Evolutionary conservation across 306 rosid species (phyloP), one percentile per base, ranked within the genome.

Genomic region (Argentina anserina): DNA sequence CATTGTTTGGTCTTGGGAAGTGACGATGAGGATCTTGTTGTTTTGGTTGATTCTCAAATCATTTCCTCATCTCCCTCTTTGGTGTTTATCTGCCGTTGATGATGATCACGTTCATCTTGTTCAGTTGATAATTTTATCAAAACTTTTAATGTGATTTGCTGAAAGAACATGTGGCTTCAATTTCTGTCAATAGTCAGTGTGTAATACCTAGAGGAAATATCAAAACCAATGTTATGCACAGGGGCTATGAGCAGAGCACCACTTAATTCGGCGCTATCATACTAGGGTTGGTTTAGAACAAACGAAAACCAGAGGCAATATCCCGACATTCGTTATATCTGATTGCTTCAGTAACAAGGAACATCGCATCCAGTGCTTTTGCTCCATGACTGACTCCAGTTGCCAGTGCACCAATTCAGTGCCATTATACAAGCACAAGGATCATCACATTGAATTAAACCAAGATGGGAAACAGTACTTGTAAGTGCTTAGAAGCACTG

Each of bases 1-100:
- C 74, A 37, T 62, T 55, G 50, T 28, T 53, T 74, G 47, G 39
- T 63, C 47, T 7, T 39, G 14, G 78, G 68, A 23, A 52, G 26
- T 61, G 67, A 58, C 70, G 76, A 34, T 14, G 60, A 46, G 29
- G 60, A 68, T 1, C 23, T 46, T 33, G 28, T 49, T 33, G 34
- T 17, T 59, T 6, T 64, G 31, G 63, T 41, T 14, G 36, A 25
- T 50, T 69, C n/a, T 62, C 61, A n/a, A 50, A 69, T 33, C 47
- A 50, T 8, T 34, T n/a, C 45, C 43, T 49, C 14, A 1, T 70
- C 36, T 17, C 18, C 6, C 50, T 23, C 70, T 65, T 39, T 9
- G 9, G n/a, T 14, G 4, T 0, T 25, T 41, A 21, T 65, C 53
- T 26, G 36, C 53, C 70, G 52, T 41, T 25, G 69, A 41, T 41